These are phyloP conservation scores for Lantana camara DNA, from an alignment of 257 asterid species.

Conservation along the genomic window DNA sequence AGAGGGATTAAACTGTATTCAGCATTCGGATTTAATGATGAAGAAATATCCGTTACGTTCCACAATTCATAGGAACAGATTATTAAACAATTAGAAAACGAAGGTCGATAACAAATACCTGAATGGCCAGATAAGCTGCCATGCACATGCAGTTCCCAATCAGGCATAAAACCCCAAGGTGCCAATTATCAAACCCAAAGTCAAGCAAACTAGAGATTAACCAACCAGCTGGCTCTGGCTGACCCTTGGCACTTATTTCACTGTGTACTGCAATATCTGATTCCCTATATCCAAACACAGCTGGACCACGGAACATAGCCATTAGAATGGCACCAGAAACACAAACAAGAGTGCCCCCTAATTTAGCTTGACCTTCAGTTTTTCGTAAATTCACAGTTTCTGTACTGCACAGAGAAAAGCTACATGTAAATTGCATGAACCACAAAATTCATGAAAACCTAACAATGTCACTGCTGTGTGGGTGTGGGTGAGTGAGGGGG, in stretches of 20 bases:
- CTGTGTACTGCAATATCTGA: slow-evolving; percentile 52
- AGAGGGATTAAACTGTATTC: neutral
- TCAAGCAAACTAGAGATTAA: slow-evolving; percentile 60
- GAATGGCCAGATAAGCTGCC: slow-evolving; percentile 88
- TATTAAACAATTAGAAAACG: slow-evolving; percentile 9
- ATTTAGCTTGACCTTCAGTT: slow-evolving; percentile 84
- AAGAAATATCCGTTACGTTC: neutral
- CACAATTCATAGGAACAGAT: neutral
- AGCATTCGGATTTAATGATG: slow-evolving; percentile 1
- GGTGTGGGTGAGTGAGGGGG: slow-evolving; percentile 9
- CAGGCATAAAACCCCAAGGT: slow-evolving; percentile 85
- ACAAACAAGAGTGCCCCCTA: slow-evolving; percentile 89
- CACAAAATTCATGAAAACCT: neutral
- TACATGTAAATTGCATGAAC: slow-evolving; percentile 25
- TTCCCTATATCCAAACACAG: slow-evolving; percentile 65
- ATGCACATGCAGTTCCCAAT: slow-evolving; percentile 94
- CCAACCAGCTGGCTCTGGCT: slow-evolving; percentile 85
- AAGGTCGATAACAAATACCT: slow-evolving; percentile 49
- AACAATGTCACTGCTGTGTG: no score
- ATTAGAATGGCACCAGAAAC: slow-evolving; percentile 87
- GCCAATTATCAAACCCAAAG: slow-evolving; percentile 78
- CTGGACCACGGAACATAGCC: slow-evolving; percentile 91
- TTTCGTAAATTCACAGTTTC: slow-evolving; percentile 75
- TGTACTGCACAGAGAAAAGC: slow-evolving; percentile 70
- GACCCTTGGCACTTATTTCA: slow-evolving; percentile 83